phyloP scores from a whole-genome alignment of 805 yeast species.

The Yarrowia phangngaensis region DNA sequence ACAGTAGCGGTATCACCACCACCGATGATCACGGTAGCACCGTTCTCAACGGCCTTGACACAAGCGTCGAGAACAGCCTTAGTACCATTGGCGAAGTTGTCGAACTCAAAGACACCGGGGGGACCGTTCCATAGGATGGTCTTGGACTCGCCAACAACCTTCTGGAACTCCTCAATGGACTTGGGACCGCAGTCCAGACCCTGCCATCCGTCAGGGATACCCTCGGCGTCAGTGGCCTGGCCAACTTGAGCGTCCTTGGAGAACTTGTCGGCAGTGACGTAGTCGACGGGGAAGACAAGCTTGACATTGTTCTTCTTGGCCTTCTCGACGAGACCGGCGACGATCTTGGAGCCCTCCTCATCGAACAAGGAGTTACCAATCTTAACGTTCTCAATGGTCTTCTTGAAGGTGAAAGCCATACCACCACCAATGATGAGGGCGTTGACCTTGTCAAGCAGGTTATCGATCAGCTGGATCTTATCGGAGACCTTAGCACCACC shows the following conservation, averaged over 20 bases:
- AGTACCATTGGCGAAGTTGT: conserved; percentile 86
- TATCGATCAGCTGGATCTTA: conserved; percentile 97
- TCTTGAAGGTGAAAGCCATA: conserved; percentile 99
- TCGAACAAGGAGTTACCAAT: conserved; percentile 94
- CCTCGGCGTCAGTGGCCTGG: conserved; percentile 79
- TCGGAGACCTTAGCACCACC: conserved; percentile 99
- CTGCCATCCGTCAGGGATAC: conserved; percentile 93
- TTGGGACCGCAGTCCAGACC: conserved; percentile 96
- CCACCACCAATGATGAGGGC: conserved; percentile 97
- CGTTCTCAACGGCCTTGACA: conserved; percentile 78
- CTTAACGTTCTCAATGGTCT: conserved; percentile 75
- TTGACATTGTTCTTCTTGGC: conserved; percentile 95
- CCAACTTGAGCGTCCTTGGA: conserved; percentile 85
- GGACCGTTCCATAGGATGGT: conserved; percentile 99
- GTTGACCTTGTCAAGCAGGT: conserved; percentile 86
- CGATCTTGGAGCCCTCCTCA: conserved; percentile 92
- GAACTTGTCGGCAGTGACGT: conserved; percentile 92
- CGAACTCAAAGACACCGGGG: conserved; percentile 99
- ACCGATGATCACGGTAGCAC: conserved; percentile 94
- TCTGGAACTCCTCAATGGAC: conserved; percentile 72
- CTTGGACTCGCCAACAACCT: conserved; percentile 85
- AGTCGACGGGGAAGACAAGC: conserved; percentile 91
- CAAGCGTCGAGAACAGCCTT: conserved; percentile 83
- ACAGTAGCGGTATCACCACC: conserved; percentile 99
- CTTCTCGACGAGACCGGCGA: conserved; percentile 86